These are phyloP conservation scores for Kalmusia sp. DNA, from an alignment of 2,329 filamentous ascomycete species.

Conservation along the genomic window DNA sequence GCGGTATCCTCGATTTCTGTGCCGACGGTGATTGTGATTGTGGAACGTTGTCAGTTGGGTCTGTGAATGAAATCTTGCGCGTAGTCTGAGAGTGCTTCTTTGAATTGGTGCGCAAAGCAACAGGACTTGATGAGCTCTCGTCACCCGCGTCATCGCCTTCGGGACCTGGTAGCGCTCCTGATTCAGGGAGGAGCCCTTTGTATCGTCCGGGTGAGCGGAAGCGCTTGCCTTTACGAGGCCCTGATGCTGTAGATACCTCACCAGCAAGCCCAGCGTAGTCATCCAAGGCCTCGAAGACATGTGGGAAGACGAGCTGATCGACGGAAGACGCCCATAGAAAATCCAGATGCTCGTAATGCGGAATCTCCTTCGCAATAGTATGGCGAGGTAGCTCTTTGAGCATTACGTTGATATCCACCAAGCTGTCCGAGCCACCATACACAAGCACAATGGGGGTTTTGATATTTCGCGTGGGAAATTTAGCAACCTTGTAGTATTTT, in stretches of 20 bases:
- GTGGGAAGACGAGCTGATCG: conserved; percentile 82
- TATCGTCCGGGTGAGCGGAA: conserved; percentile 39
- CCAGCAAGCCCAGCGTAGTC: conserved; percentile 56
- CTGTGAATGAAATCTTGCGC: conserved; percentile 15
- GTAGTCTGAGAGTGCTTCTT: conserved; percentile 32
- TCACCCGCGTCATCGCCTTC: conserved; percentile 36
- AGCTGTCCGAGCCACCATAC: conserved; percentile 90
- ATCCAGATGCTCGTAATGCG: conserved; percentile 95
- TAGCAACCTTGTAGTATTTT: conserved; percentile 95
- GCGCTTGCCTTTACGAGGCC: conserved; percentile 27
- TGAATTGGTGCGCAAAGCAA: conserved; percentile 15
- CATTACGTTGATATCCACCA: conserved; percentile 95
- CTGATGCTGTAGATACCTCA: conserved; percentile 3
- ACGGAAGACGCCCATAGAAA: conserved; percentile 94
- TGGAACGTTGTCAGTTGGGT: conserved; percentile 12
- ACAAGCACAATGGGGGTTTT: conserved; percentile 92
- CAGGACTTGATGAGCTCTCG: conserved; percentile 33
- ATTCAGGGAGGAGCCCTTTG: conserved; percentile 32
- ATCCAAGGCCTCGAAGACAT: conserved; percentile 88
- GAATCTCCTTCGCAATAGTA: conserved; percentile 85
- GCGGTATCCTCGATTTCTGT: conserved; percentile 25
- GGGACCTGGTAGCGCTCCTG: conserved; percentile 23
- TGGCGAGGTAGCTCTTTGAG: conserved; percentile 83
- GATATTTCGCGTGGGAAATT: conserved; percentile 96
- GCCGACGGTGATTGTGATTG: conserved; percentile 23